Evolutionary conservation across 2,329 filamentous ascomycete species (phyloP), one percentile per base, ranked within the genome.

Genomic region (Colletotrichum endophyticum): DNA sequence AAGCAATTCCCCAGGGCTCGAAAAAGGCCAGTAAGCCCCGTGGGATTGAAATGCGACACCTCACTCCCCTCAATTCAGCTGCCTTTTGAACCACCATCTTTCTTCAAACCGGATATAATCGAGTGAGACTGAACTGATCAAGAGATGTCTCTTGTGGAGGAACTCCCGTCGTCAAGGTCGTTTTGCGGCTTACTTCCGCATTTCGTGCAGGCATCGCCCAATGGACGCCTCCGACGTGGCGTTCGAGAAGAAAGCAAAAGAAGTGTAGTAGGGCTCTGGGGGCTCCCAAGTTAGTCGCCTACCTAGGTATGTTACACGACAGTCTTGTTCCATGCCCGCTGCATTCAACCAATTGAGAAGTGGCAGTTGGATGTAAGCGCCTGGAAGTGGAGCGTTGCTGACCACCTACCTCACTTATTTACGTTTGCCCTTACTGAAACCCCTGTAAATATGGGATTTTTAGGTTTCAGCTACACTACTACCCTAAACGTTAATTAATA

Each of bases 281-380:
- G 5, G 9, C 3, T n/a, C 5, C 19, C 19, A 49, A 4, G 1
- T 12, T 0, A n/a, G 39, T n/a, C 0, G 16, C 0, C 39, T 0
- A 39, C 3, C 36, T 1, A 39, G 36, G 15, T 9, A 32, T 5
- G 32, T 49, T 49, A n/a, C 9, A 49, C 9, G 39, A 49, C 39
- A 49, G 9, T 0, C 0, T 49, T 0, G 1, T 22, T 4, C 19
- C 44, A 22, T 22, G 3, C 0, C 6, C 1, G 0, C 11, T 22
- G 44, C 19, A 13, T 49, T 49, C 3, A 12, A 2, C 19, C 44
- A 49, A 22, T 49, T 7, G 1, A 12, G 9, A 12, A 49, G 19
- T n/a, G 39, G 19, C 6, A 0, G 39, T 12, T 49, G 9, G 9
- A 12, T n/a, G 39, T 49, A 22, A 22, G 39, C 9, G 39, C 39